These are phyloP conservation scores for Lonicera japonica DNA, from an alignment of 129 eudicot species.

Conservation along the genomic window DNA sequence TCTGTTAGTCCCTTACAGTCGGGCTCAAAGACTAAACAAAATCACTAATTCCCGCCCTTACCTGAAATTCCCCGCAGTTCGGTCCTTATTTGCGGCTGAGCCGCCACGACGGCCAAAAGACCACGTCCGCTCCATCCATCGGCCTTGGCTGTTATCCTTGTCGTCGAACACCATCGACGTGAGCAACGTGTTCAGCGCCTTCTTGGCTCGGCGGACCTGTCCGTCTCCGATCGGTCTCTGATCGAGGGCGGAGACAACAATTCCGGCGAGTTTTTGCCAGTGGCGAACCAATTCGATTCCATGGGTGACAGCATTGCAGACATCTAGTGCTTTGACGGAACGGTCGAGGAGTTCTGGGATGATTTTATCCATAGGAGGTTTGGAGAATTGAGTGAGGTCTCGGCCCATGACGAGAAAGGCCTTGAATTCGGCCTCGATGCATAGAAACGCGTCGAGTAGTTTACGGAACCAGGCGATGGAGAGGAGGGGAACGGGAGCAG, in stretches of 20 bases:
- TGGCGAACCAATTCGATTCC: constrained; percentile 57
- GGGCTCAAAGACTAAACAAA: too few species aligned
- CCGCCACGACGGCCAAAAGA: constrained; percentile 42
- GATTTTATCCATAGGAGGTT: constrained; percentile 69
- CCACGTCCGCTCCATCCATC: constrained; percentile 15
- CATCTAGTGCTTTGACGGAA: constrained; percentile 63
- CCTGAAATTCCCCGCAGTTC: constrained; percentile 30
- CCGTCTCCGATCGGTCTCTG: constrained; percentile 71
- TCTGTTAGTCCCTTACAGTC: too few species aligned
- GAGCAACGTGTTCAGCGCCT: constrained; percentile 47
- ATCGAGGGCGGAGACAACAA: constrained; percentile 48
- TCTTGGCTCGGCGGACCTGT: constrained; percentile 37
- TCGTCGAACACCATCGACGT: constrained; percentile 59
- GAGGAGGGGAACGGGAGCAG: not conserved
- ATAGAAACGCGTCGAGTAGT: constrained; percentile 65
- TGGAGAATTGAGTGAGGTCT: constrained; percentile 44
- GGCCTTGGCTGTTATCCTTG: constrained; percentile 34
- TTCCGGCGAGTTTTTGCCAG: constrained; percentile 61
- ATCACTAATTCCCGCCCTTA: too few species aligned
- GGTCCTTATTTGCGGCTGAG: constrained; percentile 21
- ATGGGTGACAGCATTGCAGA: constrained; percentile 66
- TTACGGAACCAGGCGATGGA: constrained; percentile 65
- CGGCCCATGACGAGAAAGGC: constrained; percentile 66
- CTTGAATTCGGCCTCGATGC: constrained; percentile 76
- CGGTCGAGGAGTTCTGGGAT: constrained; percentile 74